Conservation (phyloP, 768 basidiomycete species). For the Leccinum subtestaceum region DNA sequence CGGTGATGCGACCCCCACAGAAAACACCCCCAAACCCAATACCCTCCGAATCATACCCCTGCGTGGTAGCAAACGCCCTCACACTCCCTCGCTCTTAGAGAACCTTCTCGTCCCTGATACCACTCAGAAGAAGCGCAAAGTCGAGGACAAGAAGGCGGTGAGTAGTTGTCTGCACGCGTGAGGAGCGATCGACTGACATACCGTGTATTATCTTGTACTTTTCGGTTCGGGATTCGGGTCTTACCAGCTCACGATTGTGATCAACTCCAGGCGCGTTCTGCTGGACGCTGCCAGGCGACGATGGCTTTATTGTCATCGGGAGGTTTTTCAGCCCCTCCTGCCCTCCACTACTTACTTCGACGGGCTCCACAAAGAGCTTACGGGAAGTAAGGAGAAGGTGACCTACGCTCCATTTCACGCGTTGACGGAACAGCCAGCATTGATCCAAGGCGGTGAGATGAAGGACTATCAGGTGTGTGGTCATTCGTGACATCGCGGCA, state of each 20-base stretch:
- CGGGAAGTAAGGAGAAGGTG: conserved; percentile 27
- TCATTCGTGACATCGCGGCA: neutral
- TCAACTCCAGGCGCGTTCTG: conserved; percentile 35
- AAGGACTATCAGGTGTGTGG: conserved; percentile 65
- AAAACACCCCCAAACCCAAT: neutral
- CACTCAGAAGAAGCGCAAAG: conserved; percentile 30
- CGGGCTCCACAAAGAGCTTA: conserved; percentile 31
- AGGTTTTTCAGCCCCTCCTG: conserved; percentile 47
- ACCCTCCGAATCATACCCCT: conserved; percentile 13
- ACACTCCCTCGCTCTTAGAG: conserved; percentile 7
- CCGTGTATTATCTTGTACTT: neutral
- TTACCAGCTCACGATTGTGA: conserved; percentile 39
- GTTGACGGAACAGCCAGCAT: conserved; percentile 45
- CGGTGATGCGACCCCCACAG: conserved; percentile 27
- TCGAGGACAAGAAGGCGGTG: conserved; percentile 42
- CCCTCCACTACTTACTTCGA: conserved; percentile 41
- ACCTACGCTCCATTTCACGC: conserved; percentile 37
- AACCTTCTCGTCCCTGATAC: neutral
- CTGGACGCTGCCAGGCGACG: conserved; percentile 42
- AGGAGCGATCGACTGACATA: neutral
- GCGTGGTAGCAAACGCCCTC: conserved; percentile 19
- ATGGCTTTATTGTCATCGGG: conserved; percentile 45
- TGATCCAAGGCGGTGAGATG: conserved; percentile 56
- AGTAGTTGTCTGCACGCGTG: neutral
- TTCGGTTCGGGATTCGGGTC: neutral